Evolutionary conservation across 2,329 filamentous ascomycete species (phyloP).

Genomic region (Ascosphaera apis): DNA sequence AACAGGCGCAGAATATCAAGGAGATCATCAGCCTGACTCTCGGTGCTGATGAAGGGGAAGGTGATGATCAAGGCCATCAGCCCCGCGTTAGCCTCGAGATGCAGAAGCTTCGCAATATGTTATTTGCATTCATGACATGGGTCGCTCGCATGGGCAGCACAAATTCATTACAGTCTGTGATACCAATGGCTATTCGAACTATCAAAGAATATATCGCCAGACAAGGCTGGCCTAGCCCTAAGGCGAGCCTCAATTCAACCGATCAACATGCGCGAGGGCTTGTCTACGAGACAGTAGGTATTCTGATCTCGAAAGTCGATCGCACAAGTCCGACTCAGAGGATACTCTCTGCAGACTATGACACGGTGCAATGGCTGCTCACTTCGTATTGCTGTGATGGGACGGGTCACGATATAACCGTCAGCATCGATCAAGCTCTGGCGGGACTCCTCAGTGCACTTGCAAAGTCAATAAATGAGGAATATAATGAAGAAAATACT

Average conservation of each 20-base stretch:
- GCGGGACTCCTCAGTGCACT: constrained; percentile 50
- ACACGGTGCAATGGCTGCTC: constrained; percentile 55
- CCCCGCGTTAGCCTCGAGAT: constrained; percentile 38
- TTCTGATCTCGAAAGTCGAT: constrained; percentile 36
- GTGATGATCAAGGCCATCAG: constrained; percentile 20
- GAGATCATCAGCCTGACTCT: constrained; percentile 33
- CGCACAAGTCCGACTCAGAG: constrained; percentile 10
- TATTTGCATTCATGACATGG: constrained; percentile 76
- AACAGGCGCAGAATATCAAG: constrained; percentile 43
- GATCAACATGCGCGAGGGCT: constrained; percentile 48
- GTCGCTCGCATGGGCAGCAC: constrained; percentile 49
- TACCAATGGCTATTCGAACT: constrained; percentile 41
- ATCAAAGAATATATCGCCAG: constrained; percentile 51
- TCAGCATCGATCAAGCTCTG: constrained; percentile 74
- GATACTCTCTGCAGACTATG: constrained; percentile 23
- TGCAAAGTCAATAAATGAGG: constrained; percentile 19
- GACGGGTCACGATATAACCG: constrained; percentile 46
- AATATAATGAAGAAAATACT: constrained; percentile 8
- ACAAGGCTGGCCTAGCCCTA: constrained; percentile 56
- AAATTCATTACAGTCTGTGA: constrained; percentile 39
- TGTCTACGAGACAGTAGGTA: constrained; percentile 77
- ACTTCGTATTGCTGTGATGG: constrained; percentile 59
- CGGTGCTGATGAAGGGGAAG: not conserved
- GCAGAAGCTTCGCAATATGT: constrained; percentile 54
- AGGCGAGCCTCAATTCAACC: constrained; percentile 32